A percentile compares a stretch with the other conserved stretches of the same genome.
These are phyloP conservation scores for Boletus hoseneyae DNA, from an alignment of 1,284 basidiomycete species.

Conservation along the genomic window DNA sequence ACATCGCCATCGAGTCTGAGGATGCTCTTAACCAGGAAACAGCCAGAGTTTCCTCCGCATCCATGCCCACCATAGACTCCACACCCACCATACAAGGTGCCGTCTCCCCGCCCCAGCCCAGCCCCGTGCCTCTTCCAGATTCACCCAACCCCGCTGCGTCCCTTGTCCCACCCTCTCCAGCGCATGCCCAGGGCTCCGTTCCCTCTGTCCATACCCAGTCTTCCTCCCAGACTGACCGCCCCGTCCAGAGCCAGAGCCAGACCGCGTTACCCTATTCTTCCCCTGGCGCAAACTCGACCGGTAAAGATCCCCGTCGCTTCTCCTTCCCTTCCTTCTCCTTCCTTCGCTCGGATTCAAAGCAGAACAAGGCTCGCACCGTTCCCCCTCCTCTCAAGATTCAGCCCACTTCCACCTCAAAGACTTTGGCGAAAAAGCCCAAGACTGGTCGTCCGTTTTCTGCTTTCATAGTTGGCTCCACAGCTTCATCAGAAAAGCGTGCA, in stretches of 20 bases:
- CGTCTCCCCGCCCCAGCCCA: constrained; percentile 1
- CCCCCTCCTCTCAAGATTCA: constrained; percentile 12
- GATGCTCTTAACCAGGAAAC: constrained; percentile 2
- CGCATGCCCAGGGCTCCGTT: constrained; percentile 2
- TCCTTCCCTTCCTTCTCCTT: constrained; percentile 39
- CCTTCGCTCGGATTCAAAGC: constrained; percentile 32
- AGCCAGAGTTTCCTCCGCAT: constrained; percentile 20
- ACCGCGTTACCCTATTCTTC: constrained; percentile 27
- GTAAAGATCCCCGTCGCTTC: constrained; percentile 34
- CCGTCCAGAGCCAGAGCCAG: constrained; percentile 28
- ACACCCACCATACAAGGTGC: constrained; percentile 27
- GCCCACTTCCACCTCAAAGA: constrained; percentile 8
- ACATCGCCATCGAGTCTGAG: constrained; percentile 7
- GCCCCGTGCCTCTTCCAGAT: constrained; percentile 13
- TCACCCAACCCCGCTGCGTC: constrained; percentile 19
- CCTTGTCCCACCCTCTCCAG: constrained; percentile 23
- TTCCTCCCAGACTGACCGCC: constrained; percentile 16
- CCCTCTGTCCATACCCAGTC: constrained; percentile 21
- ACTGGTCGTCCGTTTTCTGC: constrained; percentile 30
- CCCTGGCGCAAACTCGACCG: constrained; percentile 2
- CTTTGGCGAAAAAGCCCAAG: constrained; percentile 35
- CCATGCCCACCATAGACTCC: constrained; percentile 29
- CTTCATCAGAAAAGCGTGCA: constrained; percentile 55
- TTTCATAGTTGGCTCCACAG: constrained; percentile 17
- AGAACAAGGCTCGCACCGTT: constrained; percentile 17